Evolutionary conservation across 1,284 basidiomycete species (phyloP).

Genomic region (Phellopilus nigrolimitatus): DNA sequence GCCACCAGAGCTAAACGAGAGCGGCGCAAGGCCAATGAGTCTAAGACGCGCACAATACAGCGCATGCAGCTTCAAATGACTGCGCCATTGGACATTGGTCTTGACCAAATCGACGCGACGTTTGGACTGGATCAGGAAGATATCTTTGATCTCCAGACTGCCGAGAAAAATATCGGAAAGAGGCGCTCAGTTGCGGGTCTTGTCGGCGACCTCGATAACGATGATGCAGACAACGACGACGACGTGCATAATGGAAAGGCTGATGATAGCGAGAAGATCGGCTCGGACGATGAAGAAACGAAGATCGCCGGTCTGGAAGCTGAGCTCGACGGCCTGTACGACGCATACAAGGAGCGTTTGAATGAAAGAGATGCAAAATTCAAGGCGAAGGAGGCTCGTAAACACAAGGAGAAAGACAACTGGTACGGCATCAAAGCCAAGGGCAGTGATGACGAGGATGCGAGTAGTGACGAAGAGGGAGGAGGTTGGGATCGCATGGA

Average conservation of each 20-base stretch:
- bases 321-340: slow-evolving; percentile 87
- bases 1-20: slow-evolving; percentile 75
- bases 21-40: slow-evolving; percentile 84
- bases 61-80: slow-evolving; percentile 98
- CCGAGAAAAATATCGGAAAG: slow-evolving; percentile 47
- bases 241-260: slow-evolving; percentile 34
- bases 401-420: slow-evolving; percentile 67
- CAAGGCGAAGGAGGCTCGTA: slow-evolving; percentile 82
- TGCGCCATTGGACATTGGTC: slow-evolving; percentile 90
- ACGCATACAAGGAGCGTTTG: slow-evolving; percentile 80
- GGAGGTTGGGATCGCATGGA: slow-evolving; percentile 79
- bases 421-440: slow-evolving; percentile 67
- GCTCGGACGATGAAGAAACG: slow-evolving; percentile 69
- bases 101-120: slow-evolving; percentile 77
- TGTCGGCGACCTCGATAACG: slow-evolving; percentile 47
- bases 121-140: slow-evolving; percentile 73
- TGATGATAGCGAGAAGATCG: slow-evolving; percentile 43
- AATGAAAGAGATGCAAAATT: slow-evolving; percentile 87
- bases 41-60: slow-evolving; percentile 83
- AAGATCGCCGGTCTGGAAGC: slow-evolving; percentile 70
- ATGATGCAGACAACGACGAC: slow-evolving; percentile 35
- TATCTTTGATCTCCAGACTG: slow-evolving; percentile 77
- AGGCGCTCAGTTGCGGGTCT: slow-evolving; percentile 42
- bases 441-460: slow-evolving; percentile 35
- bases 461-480: slow-evolving; percentile 43